Evolutionary conservation across 768 basidiomycete species (phyloP).

Genomic region (Tricholoma matsutake): DNA sequence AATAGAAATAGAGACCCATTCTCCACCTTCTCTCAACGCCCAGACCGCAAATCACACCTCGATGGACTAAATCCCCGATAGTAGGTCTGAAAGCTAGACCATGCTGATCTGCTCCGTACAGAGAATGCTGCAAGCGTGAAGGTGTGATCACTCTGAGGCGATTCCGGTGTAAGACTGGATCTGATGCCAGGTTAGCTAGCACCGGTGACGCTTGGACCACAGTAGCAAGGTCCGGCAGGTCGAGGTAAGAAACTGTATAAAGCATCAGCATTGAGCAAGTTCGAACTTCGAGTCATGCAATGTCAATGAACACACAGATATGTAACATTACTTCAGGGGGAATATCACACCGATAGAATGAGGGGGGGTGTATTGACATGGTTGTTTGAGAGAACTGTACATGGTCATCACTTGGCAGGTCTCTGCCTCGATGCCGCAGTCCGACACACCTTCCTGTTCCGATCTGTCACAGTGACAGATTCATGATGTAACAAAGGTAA

Average conservation of each 20-base stretch:
- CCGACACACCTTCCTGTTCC: neutral
- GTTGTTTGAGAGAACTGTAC: conserved; percentile 3
- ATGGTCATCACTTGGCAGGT: conserved; percentile 1
- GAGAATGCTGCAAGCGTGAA: conserved; percentile 61
- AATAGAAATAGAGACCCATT: conserved; percentile 62
- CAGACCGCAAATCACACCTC: conserved; percentile 68
- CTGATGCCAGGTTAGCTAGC: conserved; percentile 50
- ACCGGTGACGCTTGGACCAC: conserved; percentile 46
- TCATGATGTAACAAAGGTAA: too few relatives aligned
- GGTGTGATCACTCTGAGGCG: conserved; percentile 62
- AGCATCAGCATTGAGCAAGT: neutral
- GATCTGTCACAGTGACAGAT: neutral
- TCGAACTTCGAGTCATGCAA: neutral
- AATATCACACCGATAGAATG: conserved; percentile 31
- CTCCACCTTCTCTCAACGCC: conserved; percentile 66
- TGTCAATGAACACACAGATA: conserved; percentile 43
- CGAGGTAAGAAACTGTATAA: conserved; percentile 61
- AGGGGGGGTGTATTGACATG: conserved; percentile 13
- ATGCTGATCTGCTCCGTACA: conserved; percentile 56
- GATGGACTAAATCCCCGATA: conserved; percentile 61
- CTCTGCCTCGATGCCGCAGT: neutral
- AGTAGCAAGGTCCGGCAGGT: conserved; percentile 64
- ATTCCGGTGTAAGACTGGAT: conserved; percentile 61
- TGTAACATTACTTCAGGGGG: conserved; percentile 58
- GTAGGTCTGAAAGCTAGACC: conserved; percentile 63